A percentile compares a stretch with the other conserved stretches of the same genome.
These are phyloP conservation scores for Carallia pectinifolia DNA, from an alignment of 345 rosid genomes.

Conservation along the genomic window DNA sequence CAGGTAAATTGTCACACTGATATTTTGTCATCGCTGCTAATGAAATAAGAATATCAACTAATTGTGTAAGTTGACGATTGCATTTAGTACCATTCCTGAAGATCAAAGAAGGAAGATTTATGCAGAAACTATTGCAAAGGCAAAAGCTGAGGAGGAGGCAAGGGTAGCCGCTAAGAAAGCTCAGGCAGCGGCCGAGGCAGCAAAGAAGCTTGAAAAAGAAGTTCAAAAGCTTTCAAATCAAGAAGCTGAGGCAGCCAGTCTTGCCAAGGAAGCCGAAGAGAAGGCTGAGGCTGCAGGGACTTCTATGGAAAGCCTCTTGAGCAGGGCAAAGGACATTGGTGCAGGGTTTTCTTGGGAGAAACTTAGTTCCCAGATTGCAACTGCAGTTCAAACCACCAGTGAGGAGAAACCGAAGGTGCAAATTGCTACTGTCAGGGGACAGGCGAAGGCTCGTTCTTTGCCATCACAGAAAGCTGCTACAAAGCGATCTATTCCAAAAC, in stretches of 20 bases:
- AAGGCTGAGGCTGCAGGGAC: slow-evolving; percentile 58
- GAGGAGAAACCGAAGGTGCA: slow-evolving; percentile 55
- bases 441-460: slow-evolving; percentile 69
- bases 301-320: slow-evolving; percentile 46
- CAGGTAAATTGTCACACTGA: slow-evolving; percentile 44
- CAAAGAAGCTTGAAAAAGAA: slow-evolving; percentile 49
- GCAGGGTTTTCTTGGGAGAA: slow-evolving; percentile 71
- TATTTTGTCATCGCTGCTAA: not conserved
- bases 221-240: slow-evolving; percentile 55
- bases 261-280: slow-evolving; percentile 61
- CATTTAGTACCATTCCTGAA: slow-evolving; percentile 68
- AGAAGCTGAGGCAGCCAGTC: slow-evolving; percentile 49
- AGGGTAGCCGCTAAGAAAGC: slow-evolving; percentile 56
- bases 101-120: slow-evolving; percentile 81
- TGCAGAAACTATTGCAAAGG: slow-evolving; percentile 62
- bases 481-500: slow-evolving; percentile 33
- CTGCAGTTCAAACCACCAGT: slow-evolving; percentile 42
- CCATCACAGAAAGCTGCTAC: slow-evolving; percentile 57
- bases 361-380: slow-evolving; percentile 58
- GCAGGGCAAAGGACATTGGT: slow-evolving; percentile 62
- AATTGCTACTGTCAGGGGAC: slow-evolving; percentile 87
- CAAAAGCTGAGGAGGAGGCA: slow-evolving; percentile 65
- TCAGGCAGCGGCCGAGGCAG: slow-evolving; percentile 50
- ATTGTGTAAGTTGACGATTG: not conserved
- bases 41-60: not conserved